Percentiles rank a stretch among this genome's conserved stretches.
phyloP scores from a whole-genome alignment of 2,329 filamentous ascomycete genomes.

The Monosporascus sp. region DNA sequence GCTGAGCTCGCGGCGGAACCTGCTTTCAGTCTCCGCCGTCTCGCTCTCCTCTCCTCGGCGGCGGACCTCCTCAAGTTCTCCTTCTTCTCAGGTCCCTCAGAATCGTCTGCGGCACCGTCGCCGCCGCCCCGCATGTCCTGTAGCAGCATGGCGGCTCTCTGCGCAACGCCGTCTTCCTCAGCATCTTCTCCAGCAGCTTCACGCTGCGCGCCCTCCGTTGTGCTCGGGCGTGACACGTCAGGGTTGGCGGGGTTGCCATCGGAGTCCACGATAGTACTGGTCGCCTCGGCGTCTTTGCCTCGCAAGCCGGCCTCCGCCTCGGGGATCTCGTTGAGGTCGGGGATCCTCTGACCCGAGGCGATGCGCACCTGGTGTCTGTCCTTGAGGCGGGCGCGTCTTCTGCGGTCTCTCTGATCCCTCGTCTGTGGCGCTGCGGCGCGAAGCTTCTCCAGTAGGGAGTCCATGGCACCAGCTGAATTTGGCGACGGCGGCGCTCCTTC shows the following conservation, averaged over 20 bases:
- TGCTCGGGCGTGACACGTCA: conserved; percentile 36
- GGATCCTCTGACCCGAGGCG: conserved; percentile 84
- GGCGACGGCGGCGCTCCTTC: conserved; percentile 55
- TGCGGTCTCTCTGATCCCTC: conserved; percentile 81
- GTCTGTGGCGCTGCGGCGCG: conserved; percentile 88
- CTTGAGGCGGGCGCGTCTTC: conserved; percentile 81
- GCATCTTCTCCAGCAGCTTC: conserved; percentile 18
- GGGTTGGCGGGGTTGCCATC: conserved; percentile 51
- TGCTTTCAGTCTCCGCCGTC: conserved; percentile 27
- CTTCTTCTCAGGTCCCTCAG: conserved; percentile 50
- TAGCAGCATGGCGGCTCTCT: conserved; percentile 75
- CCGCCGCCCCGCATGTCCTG: conserved; percentile 72
- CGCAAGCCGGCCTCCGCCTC: conserved; percentile 43
- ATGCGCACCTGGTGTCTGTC: conserved; percentile 86
- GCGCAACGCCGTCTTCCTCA: conserved; percentile 71
- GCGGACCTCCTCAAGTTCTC: conserved; percentile 57
- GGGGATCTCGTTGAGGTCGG: conserved; percentile 61
- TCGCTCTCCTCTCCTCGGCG: conserved; percentile 28
- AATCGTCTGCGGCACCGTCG: conserved; percentile 50
- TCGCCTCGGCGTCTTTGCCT: conserved; percentile 18
- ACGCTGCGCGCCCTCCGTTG: conserved; percentile 14
- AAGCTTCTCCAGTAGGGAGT: conserved; percentile 89
- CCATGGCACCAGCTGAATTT: conserved; percentile 84
- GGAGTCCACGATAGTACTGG: conserved; percentile 37
- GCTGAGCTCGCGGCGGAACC: conserved; percentile 16